phyloP scores from a whole-genome alignment of 2,329 filamentous ascomycete species.

The Parasarocladium wereldwijsianum region DNA sequence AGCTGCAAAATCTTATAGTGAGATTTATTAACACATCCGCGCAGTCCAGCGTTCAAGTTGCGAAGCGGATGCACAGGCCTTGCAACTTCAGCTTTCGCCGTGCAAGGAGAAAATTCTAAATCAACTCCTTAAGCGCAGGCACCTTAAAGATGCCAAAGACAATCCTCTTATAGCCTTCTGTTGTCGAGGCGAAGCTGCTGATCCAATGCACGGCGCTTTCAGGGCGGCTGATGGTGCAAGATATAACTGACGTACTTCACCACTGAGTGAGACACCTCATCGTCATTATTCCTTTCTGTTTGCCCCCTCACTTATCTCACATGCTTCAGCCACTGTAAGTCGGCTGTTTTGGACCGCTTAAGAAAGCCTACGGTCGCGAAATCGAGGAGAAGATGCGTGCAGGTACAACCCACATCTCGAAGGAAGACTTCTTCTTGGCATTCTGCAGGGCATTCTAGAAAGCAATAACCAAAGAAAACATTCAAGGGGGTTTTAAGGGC shows the following conservation, averaged over 20 bases:
- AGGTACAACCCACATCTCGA: conserved; percentile 15
- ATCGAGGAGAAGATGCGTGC: conserved; percentile 14
- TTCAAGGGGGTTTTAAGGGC: conserved; percentile 13
- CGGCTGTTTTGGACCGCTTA: conserved; percentile 20
- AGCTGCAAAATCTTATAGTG: not conserved
- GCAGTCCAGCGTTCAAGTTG: not conserved
- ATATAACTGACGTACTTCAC: too few species aligned
- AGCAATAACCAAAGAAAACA: conserved; percentile 14
- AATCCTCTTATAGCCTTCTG: too few species aligned
- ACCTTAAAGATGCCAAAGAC: not conserved
- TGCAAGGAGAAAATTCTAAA: conserved; percentile 1
- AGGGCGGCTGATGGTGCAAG: too few species aligned
- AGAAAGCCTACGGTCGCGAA: conserved; percentile 14
- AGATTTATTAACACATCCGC: not conserved
- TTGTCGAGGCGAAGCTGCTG: too few species aligned
- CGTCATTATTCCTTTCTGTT: conserved; percentile 21
- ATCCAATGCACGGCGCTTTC: too few species aligned
- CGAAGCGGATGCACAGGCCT: conserved; percentile 1
- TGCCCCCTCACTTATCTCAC: conserved; percentile 19
- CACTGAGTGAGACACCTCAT: too few species aligned
- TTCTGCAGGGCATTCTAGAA: conserved; percentile 13
- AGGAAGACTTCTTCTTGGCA: conserved; percentile 12
- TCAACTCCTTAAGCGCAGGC: not conserved
- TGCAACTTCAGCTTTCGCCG: conserved; percentile 1
- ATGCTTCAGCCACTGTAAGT: conserved; percentile 23